phyloP scores from a whole-genome alignment of 306 rosid species.

The Luffa aegyptiaca region DNA sequence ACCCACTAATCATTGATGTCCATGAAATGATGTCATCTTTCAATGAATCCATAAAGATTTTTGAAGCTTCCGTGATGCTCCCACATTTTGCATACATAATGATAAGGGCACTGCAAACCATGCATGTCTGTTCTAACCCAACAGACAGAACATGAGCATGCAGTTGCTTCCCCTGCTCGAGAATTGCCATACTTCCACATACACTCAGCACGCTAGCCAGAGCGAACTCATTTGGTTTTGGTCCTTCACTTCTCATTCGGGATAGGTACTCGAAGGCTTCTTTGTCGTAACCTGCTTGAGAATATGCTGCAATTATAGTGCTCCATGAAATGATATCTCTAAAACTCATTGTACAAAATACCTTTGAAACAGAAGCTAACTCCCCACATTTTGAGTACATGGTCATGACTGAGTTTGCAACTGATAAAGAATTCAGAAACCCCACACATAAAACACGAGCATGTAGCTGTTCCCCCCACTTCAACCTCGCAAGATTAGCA shows the following conservation, averaged over 20 bases:
- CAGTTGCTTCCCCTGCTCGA: slow-evolving; percentile 69
- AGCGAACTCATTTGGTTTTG: slow-evolving; percentile 62
- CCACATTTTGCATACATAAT: slow-evolving; percentile 77
- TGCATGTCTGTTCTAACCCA: slow-evolving; percentile 43
- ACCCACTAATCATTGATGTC: not conserved
- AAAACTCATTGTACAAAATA: slow-evolving; percentile 39
- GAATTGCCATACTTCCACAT: slow-evolving; percentile 71
- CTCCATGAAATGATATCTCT: slow-evolving; percentile 82
- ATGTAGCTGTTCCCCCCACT: slow-evolving; percentile 63
- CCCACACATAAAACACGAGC: slow-evolving; percentile 44
- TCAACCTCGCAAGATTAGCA: slow-evolving; percentile 43
- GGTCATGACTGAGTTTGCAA: slow-evolving; percentile 55
- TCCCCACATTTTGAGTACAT: slow-evolving; percentile 63
- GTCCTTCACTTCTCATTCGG: slow-evolving; percentile 67
- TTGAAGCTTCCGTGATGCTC: slow-evolving; percentile 50
- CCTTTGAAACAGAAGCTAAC: slow-evolving; percentile 38
- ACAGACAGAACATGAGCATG: slow-evolving; percentile 54
- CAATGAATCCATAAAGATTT: slow-evolving; percentile 52
- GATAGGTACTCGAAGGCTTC: slow-evolving; percentile 60
- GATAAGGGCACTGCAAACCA: slow-evolving; percentile 58
- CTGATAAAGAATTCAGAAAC: slow-evolving; percentile 41
- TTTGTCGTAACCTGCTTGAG: slow-evolving; percentile 62
- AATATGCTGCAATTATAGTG: slow-evolving; percentile 63
- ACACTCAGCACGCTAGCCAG: slow-evolving; percentile 62
- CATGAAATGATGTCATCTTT: slow-evolving; percentile 9